phyloP scores from a whole-genome alignment of 345 rosid species.

The Leavenworthia alabamica region DNA sequence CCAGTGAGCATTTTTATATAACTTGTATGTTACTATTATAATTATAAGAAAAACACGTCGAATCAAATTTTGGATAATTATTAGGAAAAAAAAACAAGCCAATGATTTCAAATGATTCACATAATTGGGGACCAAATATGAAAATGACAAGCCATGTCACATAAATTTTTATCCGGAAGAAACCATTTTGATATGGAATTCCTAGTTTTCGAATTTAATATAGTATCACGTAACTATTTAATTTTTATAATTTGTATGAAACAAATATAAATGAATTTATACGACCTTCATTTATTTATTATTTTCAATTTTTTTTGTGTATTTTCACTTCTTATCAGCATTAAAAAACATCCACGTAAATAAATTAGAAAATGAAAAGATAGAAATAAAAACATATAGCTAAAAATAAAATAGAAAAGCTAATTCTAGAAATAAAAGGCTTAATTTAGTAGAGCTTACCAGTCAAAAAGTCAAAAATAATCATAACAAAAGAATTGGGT shows the following conservation, averaged over 20 bases:
- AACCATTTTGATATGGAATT: slow-evolving; percentile 23
- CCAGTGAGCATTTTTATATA: not conserved
- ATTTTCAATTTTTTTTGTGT: not conserved
- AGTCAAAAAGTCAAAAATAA: slow-evolving; percentile 24
- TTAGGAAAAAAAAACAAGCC: not conserved
- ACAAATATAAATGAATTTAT: not conserved
- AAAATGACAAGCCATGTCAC: not conserved
- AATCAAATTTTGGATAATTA: not conserved
- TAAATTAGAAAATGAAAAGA: not conserved
- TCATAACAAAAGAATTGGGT: slow-evolving; percentile 22
- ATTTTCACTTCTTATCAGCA: not conserved
- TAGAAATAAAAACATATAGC: not conserved
- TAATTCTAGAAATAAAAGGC: slow-evolving; percentile 20
- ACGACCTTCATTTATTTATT: not conserved
- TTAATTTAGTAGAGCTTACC: slow-evolving; percentile 19
- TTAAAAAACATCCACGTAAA: slow-evolving; percentile 1
- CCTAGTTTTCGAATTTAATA: not conserved
- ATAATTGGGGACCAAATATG: not conserved
- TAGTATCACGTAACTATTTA: slow-evolving; percentile 26
- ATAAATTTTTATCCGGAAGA: slow-evolving; percentile 10
- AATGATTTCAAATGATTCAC: slow-evolving; percentile 14
- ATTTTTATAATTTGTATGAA: not conserved
- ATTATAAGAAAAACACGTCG: not conserved
- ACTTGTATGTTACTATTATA: not conserved
- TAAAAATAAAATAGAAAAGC: slow-evolving; percentile 21